Base-by-base conservation (phyloP, 2,329 filamentous ascomycete species). In the Alternaria tenuissima region DNA sequence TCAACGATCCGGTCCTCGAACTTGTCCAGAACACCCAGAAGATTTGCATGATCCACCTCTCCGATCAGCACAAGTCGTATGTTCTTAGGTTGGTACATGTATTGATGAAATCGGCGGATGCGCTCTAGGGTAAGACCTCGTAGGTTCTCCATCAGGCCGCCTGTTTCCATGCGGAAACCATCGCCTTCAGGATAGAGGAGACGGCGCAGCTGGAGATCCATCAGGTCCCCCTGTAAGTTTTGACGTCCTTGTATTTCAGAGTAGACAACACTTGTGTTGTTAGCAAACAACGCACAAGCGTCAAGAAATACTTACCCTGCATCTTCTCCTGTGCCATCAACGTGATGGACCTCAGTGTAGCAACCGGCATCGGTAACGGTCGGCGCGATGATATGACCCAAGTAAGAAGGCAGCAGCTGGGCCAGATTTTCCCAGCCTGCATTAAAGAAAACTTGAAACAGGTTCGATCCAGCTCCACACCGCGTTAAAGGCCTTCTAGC, bases 31-130 rank as follows among this genome's bases (percentile, higher is more conserved):
- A 96, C 93, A 32, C 89, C 81, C 22, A 98, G 81, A 59, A 99
- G 85, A 70, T 96, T 86, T 0, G 87, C 81, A 74, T 97, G 92
- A 73, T 97, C 89, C 2, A 96, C 88, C 78, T 97, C 93, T 43
- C 95, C 95, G n/a, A 96, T 90, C 60, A 99, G 88, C 26, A 97
- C 87, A 28, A 99, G 82, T 65, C 94, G 96, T 61, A 99, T 83
- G 73, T 99, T 99, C 76, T 94, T 94, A 3, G 95, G 95, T 76
- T 98, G 94, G 74, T 99, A 99, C 94, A 99, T 98, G 65, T 94
- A 91, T 63, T 89, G 89, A 78, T 99, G 95, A 72, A 98, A 99
- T 59, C 90, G 88, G n/a, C 95, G 89, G 67, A 99, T 99, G 39
- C 93, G 89, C 53, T 97, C 91, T 2, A 93, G 89, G 0, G 93